These are phyloP conservation scores for Mucor indicus DNA, from an alignment of 371 early-diverging fungal genomes.

Conservation along the genomic window DNA sequence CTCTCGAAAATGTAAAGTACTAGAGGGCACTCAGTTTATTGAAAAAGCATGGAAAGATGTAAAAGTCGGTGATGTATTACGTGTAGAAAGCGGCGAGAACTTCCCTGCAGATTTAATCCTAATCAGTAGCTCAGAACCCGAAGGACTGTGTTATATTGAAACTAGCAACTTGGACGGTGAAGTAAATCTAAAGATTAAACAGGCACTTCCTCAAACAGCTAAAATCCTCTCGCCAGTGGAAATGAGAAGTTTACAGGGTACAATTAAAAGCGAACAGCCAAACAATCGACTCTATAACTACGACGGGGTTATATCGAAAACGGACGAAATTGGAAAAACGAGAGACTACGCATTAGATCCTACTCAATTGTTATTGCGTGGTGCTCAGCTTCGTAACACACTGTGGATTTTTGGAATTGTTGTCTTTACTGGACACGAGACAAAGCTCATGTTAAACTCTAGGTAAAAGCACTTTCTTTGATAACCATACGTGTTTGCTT, in stretches of 20 bases:
- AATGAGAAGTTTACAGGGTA: conserved; percentile 51
- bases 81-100: conserved; percentile 79
- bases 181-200: conserved; percentile 91
- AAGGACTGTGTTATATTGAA: conserved; percentile 91
- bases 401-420: conserved; percentile 83
- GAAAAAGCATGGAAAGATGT: conserved; percentile 73
- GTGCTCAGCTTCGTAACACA: conserved; percentile 82
- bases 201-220: conserved; percentile 76
- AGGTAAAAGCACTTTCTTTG: too few relatives aligned
- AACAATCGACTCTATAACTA: conserved; percentile 87
- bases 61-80: conserved; percentile 90
- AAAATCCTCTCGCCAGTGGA: conserved; percentile 56
- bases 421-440: conserved; percentile 87
- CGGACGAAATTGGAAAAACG: conserved; percentile 35
- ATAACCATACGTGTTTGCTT: too few relatives aligned
- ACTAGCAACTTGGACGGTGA: conserved; percentile 96
- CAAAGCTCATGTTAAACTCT: conserved; percentile 88
- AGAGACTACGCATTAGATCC: conserved; percentile 75
- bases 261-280: conserved; percentile 75
- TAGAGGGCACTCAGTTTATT: conserved; percentile 61
- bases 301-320: conserved; percentile 67
- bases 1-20: conserved; percentile 66
- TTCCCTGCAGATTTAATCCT: conserved; percentile 93
- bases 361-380: conserved; percentile 72
- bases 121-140: conserved; percentile 83